Conservation (phyloP, 345 rosid species). For the Linum tenue region DNA sequence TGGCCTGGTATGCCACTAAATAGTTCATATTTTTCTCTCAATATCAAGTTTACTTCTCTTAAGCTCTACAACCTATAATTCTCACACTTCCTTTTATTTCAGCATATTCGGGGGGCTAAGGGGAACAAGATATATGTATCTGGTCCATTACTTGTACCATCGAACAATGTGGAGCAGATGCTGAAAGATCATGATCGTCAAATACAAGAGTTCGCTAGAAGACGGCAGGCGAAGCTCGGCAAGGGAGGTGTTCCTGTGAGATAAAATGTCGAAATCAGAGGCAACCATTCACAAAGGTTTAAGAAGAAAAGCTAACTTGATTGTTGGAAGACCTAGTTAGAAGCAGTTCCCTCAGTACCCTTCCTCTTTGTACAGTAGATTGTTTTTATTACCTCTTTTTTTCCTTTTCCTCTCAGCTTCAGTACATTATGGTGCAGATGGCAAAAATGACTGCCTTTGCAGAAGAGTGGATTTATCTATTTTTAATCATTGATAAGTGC, state of each 20-base stretch:
- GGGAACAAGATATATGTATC: slow-evolving; percentile 80
- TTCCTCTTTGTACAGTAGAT: neutral
- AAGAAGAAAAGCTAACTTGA: neutral
- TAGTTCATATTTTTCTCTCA: neutral
- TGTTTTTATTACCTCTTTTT: neutral
- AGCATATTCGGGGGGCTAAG: slow-evolving; percentile 39
- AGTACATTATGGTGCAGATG: neutral
- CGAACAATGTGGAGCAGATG: slow-evolving; percentile 78
- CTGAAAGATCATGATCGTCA: slow-evolving; percentile 72
- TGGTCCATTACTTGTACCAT: slow-evolving; percentile 66
- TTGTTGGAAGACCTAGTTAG: neutral
- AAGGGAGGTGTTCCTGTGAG: slow-evolving; percentile 12
- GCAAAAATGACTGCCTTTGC: neutral
- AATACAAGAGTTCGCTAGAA: slow-evolving; percentile 63
- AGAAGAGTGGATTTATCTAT: neutral
- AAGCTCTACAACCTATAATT: neutral
- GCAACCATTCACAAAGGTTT: neutral
- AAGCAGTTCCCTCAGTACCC: neutral
- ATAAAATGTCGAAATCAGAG: neutral
- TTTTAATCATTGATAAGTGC: neutral
- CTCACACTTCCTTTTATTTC: slow-evolving; percentile 6
- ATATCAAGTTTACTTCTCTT: neutral
- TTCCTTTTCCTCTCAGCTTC: neutral
- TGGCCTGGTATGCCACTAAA: slow-evolving; percentile 31
- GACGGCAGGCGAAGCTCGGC: slow-evolving; percentile 30